Percentiles rank a stretch among this genome's conserved stretches.
phyloP scores from a whole-genome alignment of 2,329 filamentous ascomycete genomes.

The Xylaria digitata region DNA sequence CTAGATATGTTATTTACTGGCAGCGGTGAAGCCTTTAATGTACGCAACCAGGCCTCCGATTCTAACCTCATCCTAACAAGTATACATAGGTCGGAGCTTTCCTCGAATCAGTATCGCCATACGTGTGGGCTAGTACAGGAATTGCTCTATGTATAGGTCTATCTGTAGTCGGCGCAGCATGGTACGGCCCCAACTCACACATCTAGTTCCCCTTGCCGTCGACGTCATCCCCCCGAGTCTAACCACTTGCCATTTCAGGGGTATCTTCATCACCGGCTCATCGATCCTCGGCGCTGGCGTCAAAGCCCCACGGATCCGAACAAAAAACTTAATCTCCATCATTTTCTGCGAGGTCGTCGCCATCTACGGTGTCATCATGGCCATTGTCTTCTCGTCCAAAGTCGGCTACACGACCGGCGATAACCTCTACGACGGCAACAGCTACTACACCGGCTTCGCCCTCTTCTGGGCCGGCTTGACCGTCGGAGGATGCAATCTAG shows the following conservation, averaged over 20 bases:
- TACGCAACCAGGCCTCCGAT: conserved; percentile 56
- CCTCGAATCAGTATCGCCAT: conserved; percentile 92
- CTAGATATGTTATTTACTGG: conserved; percentile 98
- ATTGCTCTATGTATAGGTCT: conserved; percentile 95
- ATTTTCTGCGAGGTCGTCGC: conserved; percentile 99
- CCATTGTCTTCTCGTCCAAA: conserved; percentile 96
- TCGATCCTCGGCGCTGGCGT: conserved; percentile 98
- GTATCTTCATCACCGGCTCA: conserved; percentile 97
- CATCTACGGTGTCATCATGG: conserved; percentile 99
- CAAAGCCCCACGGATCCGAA: conserved; percentile 95
- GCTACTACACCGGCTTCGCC: conserved; percentile 94
- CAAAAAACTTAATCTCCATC: conserved; percentile 99
- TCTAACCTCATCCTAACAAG: conserved; percentile 43
- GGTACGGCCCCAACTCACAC: conserved; percentile 66
- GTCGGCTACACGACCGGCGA: conserved; percentile 73
- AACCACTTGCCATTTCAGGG: conserved; percentile 67
- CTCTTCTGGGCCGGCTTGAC: conserved; percentile 96
- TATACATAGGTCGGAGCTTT: conserved; percentile 82
- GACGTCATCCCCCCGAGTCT: not conserved
- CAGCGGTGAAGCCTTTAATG: conserved; percentile 95
- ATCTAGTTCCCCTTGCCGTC: conserved; percentile 1
- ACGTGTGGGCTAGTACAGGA: conserved; percentile 90
- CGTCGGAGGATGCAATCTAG: conserved; percentile 93
- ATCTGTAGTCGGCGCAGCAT: conserved; percentile 96
- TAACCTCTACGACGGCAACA: conserved; percentile 76